These are phyloP conservation scores for Talaromyces nanjingensis DNA, from an alignment of 495 filamentous ascomycete genomes.

Conservation along the genomic window DNA sequence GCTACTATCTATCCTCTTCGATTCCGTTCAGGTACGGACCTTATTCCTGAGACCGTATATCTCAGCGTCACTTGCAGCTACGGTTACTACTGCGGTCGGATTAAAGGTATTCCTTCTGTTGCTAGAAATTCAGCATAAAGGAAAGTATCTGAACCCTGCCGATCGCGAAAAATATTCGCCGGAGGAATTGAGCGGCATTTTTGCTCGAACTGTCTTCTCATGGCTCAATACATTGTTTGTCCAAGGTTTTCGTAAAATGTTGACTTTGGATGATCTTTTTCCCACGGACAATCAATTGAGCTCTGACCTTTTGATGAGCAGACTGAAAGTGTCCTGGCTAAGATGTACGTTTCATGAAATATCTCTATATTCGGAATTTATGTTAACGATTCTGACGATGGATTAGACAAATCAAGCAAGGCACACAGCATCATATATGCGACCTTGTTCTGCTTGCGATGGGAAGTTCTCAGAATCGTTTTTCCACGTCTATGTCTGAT, in stretches of 20 bases:
- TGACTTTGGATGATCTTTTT: constrained; percentile 31
- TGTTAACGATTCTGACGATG: constrained; percentile 8
- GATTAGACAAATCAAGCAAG: neutral
- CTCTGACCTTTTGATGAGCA: neutral
- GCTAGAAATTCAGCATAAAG: constrained; percentile 41
- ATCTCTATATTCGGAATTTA: neutral
- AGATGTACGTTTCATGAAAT: constrained; percentile 13
- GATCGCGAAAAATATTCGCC: constrained; percentile 27
- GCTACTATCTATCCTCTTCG: constrained; percentile 40
- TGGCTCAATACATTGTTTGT: constrained; percentile 39
- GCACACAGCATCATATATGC: neutral
- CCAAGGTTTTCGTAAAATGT: constrained; percentile 28
- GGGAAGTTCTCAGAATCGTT: constrained; percentile 31
- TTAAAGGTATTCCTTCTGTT: constrained; percentile 34
- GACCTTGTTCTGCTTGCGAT: constrained; percentile 19
- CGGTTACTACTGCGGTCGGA: constrained; percentile 30
- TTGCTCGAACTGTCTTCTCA: constrained; percentile 28
- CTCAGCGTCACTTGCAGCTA: constrained; percentile 14
- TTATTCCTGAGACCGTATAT: constrained; percentile 24
- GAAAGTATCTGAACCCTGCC: constrained; percentile 21
- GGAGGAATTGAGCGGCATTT: constrained; percentile 39
- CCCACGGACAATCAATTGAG: neutral
- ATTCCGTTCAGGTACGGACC: constrained; percentile 40
- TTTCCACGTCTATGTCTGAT: constrained; percentile 42
- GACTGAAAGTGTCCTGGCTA: neutral